Percentiles rank a stretch among this genome's conserved stretches.
Conservation (phyloP, 75 land plant species). For the Chamaecyparis obtusa region DNA sequence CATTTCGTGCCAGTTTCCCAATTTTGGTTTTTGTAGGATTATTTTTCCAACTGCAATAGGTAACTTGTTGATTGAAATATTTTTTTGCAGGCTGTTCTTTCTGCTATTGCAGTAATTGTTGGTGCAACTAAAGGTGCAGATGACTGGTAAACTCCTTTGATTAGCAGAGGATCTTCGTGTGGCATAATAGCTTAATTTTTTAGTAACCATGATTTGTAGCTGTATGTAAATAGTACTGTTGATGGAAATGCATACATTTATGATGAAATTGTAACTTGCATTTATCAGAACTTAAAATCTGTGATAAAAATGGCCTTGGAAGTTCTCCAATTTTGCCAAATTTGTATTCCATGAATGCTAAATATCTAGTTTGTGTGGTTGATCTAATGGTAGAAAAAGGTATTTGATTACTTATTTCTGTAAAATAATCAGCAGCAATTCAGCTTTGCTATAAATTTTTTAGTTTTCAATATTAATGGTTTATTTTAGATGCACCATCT, state of each 20-base stretch:
- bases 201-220: neutral
- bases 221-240: neutral
- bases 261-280: neutral
- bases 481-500: neutral
- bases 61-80: neutral
- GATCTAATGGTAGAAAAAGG: neutral
- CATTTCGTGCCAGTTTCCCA: neutral
- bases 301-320: neutral
- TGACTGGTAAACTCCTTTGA: conserved; percentile 9
- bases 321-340: neutral
- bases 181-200: neutral
- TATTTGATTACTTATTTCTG: neutral
- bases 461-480: neutral
- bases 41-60: neutral
- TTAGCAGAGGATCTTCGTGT: neutral
- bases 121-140: conserved; percentile 14
- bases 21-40: neutral
- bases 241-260: neutral
- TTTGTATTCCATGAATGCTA: neutral
- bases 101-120: conserved; percentile 8
- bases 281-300: neutral
- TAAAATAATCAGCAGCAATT: neutral
- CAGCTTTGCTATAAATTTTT: neutral
- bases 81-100: conserved; percentile 6
- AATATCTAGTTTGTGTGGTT: neutral